Base-by-base conservation (phyloP, 202 grass and related monocot species). In the Panicum hallii region DNA sequence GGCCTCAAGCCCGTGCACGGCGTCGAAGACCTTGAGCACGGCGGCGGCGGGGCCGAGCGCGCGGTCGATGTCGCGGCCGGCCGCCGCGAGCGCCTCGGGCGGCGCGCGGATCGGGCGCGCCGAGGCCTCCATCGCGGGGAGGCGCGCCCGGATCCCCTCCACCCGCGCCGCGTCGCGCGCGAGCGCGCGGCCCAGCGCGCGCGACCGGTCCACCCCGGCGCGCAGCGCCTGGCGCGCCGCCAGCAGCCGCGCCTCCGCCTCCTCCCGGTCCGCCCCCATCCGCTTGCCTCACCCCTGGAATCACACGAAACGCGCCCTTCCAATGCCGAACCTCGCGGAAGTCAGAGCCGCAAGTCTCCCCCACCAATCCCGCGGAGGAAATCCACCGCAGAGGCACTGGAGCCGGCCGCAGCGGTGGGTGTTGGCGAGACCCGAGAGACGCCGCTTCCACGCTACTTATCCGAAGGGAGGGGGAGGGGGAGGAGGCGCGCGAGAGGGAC, bases 1-100 rank as follows among this genome's bases (percentile, higher is more conserved):
- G 41, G 85, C 74, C 73, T 98, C 95, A n/a, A 98, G 93, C 30
- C 91, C 95, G 80, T 98, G 95, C 45, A 98, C 93, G n/a, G 95
- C 95, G 70, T 98, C 95, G 66, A 98, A 98, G 48, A 98, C 93
- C 95, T 95, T 95, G 78, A 98, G 95, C 0, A 98, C 95, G 4
- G 93, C 93, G 0, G 95, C 89, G 2, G 95, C 93, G 3, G 95
- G 95, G 0, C 87, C 91, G 20, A 98, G 86, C 4, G 95, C 95
- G 38, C 87, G 93, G 87, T 95, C 91, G 81, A 98, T 95, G 84
- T 91, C 56, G 10, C 74, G 20, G 0, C 88, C 93, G 0, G 92
- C 96, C 0, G 56, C 72, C 12, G 79, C 57, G 2, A 98, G 88
- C 42, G 89, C 89, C 14, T 78, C 91, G 3, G 55, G 66, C 41